phyloP scores from a whole-genome alignment of 768 basidiomycete species.

The Basidioascus undulatus region DNA sequence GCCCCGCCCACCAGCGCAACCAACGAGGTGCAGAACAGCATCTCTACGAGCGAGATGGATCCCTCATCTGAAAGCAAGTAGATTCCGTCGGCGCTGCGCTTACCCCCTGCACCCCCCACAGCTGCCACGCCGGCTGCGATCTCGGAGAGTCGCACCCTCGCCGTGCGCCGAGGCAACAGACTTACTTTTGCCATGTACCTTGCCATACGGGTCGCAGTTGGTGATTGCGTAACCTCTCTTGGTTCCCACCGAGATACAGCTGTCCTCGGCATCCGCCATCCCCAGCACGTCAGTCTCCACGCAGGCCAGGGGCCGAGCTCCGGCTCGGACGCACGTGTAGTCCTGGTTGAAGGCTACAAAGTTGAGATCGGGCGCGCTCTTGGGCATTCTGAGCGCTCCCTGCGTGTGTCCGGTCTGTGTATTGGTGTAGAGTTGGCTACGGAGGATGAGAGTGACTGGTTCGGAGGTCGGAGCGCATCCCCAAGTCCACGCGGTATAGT shows the following conservation, averaged over 20 bases:
- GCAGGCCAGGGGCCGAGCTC: not conserved
- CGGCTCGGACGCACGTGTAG: conserved; percentile 41
- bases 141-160: not conserved
- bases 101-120: not conserved
- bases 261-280: conserved; percentile 13
- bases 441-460: too few species aligned
- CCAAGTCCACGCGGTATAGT: too few species aligned
- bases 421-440: too few species aligned
- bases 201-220: conserved; percentile 92
- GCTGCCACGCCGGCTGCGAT: not conserved
- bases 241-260: conserved; percentile 84
- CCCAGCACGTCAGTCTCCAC: not conserved
- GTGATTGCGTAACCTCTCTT: conserved; percentile 89
- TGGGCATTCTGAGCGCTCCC: not conserved
- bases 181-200: conserved; percentile 85
- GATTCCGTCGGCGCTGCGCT: not conserved
- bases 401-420: too few species aligned
- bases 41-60: conserved; percentile 86
- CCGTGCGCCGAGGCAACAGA: conserved; percentile 10
- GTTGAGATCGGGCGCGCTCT: conserved; percentile 27
- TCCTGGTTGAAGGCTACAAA: conserved; percentile 97
- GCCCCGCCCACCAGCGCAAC: conserved; percentile 92
- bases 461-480: too few species aligned
- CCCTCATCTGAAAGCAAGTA: conserved; percentile 44
- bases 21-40: conserved; percentile 96